These are phyloP conservation scores for Fusarium setosum DNA, from an alignment of 2,329 filamentous ascomycete species.

Conservation along the genomic window DNA sequence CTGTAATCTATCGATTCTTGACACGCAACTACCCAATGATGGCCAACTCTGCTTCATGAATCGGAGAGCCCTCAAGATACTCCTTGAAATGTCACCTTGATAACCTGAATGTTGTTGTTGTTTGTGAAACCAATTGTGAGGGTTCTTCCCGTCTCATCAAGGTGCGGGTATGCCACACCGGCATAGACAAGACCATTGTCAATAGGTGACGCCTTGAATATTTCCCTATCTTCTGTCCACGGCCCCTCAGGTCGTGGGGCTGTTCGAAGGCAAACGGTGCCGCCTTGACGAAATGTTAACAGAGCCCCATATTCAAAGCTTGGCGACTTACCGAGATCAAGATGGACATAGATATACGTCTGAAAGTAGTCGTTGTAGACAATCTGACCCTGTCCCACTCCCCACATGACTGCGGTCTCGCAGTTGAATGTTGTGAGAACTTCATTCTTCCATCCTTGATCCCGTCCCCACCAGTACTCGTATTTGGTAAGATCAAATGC, in stretches of 20 bases:
- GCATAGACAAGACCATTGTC: conserved; percentile 48
- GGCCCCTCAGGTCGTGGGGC: conserved; percentile 48
- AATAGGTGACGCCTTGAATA: conserved; percentile 49
- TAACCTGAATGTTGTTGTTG: conserved; percentile 52
- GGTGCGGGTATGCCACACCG: conserved; percentile 51
- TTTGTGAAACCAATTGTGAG: conserved; percentile 54
- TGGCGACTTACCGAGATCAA: conserved; percentile 25
- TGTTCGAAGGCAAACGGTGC: conserved; percentile 21
- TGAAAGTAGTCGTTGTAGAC: conserved; percentile 49
- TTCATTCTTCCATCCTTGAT: conserved; percentile 50
- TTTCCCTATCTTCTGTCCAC: conserved; percentile 50
- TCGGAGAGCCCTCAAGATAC: no score
- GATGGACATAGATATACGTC: conserved; percentile 51
- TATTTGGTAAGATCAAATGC: conserved; percentile 52
- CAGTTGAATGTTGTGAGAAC: conserved; percentile 45
- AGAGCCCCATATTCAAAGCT: no score
- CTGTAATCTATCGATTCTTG: no score
- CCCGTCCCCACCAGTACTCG: conserved; percentile 55
- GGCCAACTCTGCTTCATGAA: no score
- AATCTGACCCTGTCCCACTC: conserved; percentile 51
- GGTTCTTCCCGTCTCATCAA: conserved; percentile 49
- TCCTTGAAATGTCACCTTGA: conserved; percentile 37
- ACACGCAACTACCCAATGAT: no score
- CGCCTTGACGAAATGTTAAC: neutral
- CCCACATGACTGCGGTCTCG: conserved; percentile 53